Conservation (phyloP, 371 early-diverging fungal species). For the Zychaea mexicana region DNA sequence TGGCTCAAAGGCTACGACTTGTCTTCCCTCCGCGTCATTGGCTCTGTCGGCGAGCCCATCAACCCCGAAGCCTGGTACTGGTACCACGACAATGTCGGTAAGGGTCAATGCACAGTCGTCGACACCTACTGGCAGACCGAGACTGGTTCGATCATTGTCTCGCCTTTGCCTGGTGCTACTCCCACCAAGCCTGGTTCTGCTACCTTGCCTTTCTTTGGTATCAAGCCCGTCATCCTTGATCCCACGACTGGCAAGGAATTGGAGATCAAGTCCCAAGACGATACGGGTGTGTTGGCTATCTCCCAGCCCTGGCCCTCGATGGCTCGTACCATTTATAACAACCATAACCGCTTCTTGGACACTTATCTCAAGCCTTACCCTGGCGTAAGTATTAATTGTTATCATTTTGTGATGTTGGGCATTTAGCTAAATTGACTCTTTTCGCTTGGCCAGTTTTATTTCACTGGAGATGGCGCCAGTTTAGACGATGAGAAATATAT, state of each 20-base stretch:
- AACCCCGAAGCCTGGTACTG: slow-evolving; percentile 98
- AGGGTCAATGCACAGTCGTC: slow-evolving; percentile 86
- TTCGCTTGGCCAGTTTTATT: slow-evolving; percentile 57
- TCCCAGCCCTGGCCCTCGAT: slow-evolving; percentile 93
- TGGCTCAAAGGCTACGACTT: slow-evolving; percentile 77
- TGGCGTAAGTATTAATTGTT: slow-evolving; percentile 42
- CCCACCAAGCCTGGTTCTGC: slow-evolving; percentile 95
- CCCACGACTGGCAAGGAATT: slow-evolving; percentile 80
- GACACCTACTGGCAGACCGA: slow-evolving; percentile 98
- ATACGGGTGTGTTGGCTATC: slow-evolving; percentile 89
- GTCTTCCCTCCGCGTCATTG: slow-evolving; percentile 85
- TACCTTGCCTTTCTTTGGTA: slow-evolving; percentile 96
- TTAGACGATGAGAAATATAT: slow-evolving; percentile 90
- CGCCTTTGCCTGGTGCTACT: slow-evolving; percentile 88
- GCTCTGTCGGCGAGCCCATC: slow-evolving; percentile 98
- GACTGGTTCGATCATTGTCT: slow-evolving; percentile 94
- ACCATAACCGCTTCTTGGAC: slow-evolving; percentile 86
- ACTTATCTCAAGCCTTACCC: slow-evolving; percentile 89
- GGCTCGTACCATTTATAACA: slow-evolving; percentile 88
- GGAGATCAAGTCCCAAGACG: slow-evolving; percentile 59
- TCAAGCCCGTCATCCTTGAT: slow-evolving; percentile 85
- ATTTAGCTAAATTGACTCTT: too few relatives aligned
- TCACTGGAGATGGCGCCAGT: slow-evolving; percentile 89
- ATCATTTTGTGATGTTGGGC: too few relatives aligned
- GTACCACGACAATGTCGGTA: slow-evolving; percentile 92